Percentiles rank a stretch among this genome's conserved stretches.
phyloP scores from a whole-genome alignment of 805 yeast genomes.

The Metschnikowia lochheadii region DNA sequence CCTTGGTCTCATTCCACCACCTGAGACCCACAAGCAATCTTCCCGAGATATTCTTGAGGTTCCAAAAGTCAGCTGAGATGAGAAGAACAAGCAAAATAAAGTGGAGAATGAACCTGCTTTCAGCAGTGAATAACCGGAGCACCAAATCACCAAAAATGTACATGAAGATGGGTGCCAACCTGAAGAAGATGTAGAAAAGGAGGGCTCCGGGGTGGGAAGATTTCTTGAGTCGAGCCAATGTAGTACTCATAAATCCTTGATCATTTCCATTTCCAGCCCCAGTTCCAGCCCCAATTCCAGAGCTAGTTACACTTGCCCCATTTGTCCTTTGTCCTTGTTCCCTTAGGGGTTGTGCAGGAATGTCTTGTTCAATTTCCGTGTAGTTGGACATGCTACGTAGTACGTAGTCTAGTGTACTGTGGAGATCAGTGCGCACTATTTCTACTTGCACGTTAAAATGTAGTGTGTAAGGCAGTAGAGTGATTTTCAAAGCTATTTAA shows the following conservation, averaged over 20 bases:
- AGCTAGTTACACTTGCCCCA: too few species aligned
- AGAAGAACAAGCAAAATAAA: slow-evolving; percentile 75
- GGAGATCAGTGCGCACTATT: too few species aligned
- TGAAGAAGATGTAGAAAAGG: slow-evolving; percentile 55
- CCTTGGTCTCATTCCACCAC: slow-evolving; percentile 87
- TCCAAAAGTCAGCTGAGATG: slow-evolving; percentile 90
- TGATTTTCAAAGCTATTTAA: too few species aligned
- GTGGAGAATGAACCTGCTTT: slow-evolving; percentile 54
- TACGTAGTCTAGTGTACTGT: too few species aligned
- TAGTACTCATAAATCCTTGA: not conserved
- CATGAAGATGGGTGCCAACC: slow-evolving; percentile 58
- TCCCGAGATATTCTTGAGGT: slow-evolving; percentile 86
- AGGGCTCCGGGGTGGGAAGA: slow-evolving; percentile 85
- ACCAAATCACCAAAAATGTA: slow-evolving; percentile 71
- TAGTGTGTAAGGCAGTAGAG: too few species aligned
- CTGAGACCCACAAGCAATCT: slow-evolving; percentile 83
- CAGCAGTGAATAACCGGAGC: slow-evolving; percentile 39
- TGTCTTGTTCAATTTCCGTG: slow-evolving; percentile 31
- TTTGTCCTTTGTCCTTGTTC: too few species aligned
- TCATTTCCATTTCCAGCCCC: too few species aligned
- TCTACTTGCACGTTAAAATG: too few species aligned
- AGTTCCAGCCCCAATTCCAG: not conserved
- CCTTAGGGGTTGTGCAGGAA: not conserved
- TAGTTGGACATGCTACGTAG: slow-evolving; percentile 17
- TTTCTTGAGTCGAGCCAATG: slow-evolving; percentile 39